Percentiles rank a stretch among this genome's conserved stretches.
Evolutionary conservation across 2,329 filamentous ascomycete species (phyloP).

Genomic region (Hymenoscyphus salicellus): DNA sequence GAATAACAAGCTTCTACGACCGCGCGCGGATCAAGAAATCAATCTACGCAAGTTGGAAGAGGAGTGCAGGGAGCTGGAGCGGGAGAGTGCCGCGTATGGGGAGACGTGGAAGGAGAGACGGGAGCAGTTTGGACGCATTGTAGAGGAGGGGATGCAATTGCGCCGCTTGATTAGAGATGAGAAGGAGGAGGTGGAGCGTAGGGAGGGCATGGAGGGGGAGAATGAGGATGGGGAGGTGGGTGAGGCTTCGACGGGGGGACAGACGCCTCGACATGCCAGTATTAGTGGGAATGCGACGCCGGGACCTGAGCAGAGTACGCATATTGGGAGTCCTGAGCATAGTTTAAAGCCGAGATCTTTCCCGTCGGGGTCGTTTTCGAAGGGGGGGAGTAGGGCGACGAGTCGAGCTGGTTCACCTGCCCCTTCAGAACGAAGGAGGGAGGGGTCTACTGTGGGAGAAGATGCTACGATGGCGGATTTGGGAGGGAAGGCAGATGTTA

Average conservation of each 20-base stretch:
- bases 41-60: conserved; percentile 79
- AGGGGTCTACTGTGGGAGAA: conserved; percentile 43
- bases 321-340: conserved; percentile 41
- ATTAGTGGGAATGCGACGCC: conserved; percentile 48
- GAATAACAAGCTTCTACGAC: conserved; percentile 71
- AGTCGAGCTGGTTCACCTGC: conserved; percentile 41
- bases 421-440: conserved; percentile 25
- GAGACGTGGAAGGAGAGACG: conserved; percentile 80
- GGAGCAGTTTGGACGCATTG: conserved; percentile 83
- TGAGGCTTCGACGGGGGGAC: conserved; percentile 42
- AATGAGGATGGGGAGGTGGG: conserved; percentile 62
- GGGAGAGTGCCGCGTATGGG: conserved; percentile 77
- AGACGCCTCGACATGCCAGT: conserved; percentile 51
- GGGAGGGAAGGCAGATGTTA: conserved; percentile 40
- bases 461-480: conserved; percentile 60
- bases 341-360: conserved; percentile 38
- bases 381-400: conserved; percentile 39
- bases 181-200: conserved; percentile 87
- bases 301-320: conserved; percentile 49
- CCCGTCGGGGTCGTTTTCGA: conserved; percentile 37
- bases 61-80: conserved; percentile 83
- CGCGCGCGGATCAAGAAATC: conserved; percentile 77
- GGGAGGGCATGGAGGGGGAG: conserved; percentile 69
- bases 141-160: conserved; percentile 86
- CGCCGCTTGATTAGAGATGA: conserved; percentile 85